Base-by-base conservation (phyloP, 345 rosid species). In the Diplotaxis tenuifolia region DNA sequence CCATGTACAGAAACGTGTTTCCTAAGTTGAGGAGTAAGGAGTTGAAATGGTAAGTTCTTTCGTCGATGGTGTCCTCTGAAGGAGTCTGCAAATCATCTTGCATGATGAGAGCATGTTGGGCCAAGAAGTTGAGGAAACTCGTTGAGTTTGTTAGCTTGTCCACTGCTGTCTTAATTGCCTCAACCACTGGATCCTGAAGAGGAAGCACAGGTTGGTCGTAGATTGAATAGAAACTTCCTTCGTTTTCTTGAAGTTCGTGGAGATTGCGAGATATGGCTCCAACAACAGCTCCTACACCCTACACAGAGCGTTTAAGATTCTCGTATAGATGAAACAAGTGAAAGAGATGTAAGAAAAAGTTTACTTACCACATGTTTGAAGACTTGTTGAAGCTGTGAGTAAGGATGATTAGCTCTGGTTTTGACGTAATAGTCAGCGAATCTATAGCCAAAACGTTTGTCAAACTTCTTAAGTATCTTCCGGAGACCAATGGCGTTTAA, bases 181-280 rank as follows among this genome's bases (percentile, higher is more conserved):
- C 92, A 57, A 96, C 86, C 34, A 96, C 88, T 63, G 97, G 88
- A 85, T 96, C 99, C 95, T 96, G 90, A 75, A 87, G 83, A 7
- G 95, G 92, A 75, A 89, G 89, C 71, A 80, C 87, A 25, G 99
- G 95, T 60, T 91, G 87, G 82, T 96, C 99, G 79, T 90, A 96
- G 54, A 96, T 90, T 31, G 99, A 96, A 64, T 89, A 73, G 81
- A 86, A 89, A 85, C 99, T 96, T 84, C 98, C 99, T 70, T 89
- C 98, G 34, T 88, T 86, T 70, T 87, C 98, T 78, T 92, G 98
- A 79, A 96, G 98, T 58, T 96, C 98, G 67, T 94, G 98, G 69
- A 96, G 96, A 85, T 96, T 96, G 57, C 99, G 97, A 38, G 99
- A 96, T 72, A 96, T 76, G n/a, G 99, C 99, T 53, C 99, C 98